A percentile compares a stretch with the other conserved stretches of the same genome.
phyloP scores from a whole-genome alignment of 176 grass and related monocot species.

The Elaeis guineensis region DNA sequence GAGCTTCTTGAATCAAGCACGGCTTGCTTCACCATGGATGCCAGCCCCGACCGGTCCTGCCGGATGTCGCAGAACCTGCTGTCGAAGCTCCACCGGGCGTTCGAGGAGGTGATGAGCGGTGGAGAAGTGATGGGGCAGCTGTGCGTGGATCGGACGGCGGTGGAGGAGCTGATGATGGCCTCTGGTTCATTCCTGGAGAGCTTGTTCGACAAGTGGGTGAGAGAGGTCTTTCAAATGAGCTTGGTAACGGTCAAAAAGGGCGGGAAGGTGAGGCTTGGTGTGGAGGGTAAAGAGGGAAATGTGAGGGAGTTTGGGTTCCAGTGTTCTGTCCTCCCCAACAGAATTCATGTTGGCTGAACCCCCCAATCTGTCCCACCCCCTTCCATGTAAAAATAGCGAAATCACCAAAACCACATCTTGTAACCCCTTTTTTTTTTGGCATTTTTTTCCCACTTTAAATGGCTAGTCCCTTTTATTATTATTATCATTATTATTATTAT shows the following conservation, averaged over 20 bases:
- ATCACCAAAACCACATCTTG: too few relatives aligned
- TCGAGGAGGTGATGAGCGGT: not conserved
- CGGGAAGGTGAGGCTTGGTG: slow-evolving; percentile 1
- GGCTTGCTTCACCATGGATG: slow-evolving; percentile 5
- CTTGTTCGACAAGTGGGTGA: slow-evolving; percentile 7
- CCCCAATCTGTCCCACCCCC: too few relatives aligned
- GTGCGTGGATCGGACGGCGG: not conserved
- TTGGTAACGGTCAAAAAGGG: not conserved
- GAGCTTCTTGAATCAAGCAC: slow-evolving; percentile 1
- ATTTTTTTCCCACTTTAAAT: too few relatives aligned
- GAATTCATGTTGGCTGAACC: slow-evolving; percentile 2
- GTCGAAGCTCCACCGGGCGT: not conserved
- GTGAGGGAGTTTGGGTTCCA: slow-evolving; percentile 5
- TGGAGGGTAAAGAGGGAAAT: slow-evolving; percentile 2
- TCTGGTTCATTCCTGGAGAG: slow-evolving; percentile 13
- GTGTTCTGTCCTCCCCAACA: slow-evolving; percentile 2
- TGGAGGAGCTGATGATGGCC: slow-evolving; percentile 4
- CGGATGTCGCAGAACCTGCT: not conserved
- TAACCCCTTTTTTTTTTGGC: too few relatives aligned
- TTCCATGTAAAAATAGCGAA: too few relatives aligned
- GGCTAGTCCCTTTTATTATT: too few relatives aligned
- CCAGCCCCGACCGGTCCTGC: not conserved
- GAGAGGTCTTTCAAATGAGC: not conserved
- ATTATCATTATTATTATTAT: too few relatives aligned
- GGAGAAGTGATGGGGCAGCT: not conserved